Evolutionary conservation across 495 filamentous ascomycete species (phyloP).

Genomic region (Xylaria cubensis): DNA sequence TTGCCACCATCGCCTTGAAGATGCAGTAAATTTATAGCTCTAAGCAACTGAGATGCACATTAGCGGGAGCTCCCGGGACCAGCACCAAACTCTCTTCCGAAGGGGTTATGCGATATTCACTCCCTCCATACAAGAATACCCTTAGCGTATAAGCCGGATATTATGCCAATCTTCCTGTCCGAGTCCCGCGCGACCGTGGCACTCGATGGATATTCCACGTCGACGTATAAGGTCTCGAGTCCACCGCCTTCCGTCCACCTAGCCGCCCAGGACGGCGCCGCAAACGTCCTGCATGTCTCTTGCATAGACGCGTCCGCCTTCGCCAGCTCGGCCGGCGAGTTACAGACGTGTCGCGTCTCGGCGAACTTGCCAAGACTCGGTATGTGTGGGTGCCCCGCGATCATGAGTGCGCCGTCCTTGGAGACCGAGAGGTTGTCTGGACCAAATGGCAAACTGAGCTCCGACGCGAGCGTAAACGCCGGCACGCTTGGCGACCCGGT

Average conservation of each 20-base stretch:
- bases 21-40: neutral
- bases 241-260: conserved; percentile 47
- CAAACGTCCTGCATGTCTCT: conserved; percentile 37
- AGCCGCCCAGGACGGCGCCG: conserved; percentile 46
- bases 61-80: neutral
- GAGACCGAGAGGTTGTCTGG: conserved; percentile 53
- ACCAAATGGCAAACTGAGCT: conserved; percentile 41
- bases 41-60: neutral
- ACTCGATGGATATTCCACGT: conserved; percentile 42
- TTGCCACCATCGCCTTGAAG: neutral
- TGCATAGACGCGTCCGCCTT: conserved; percentile 30
- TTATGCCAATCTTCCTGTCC: conserved; percentile 46
- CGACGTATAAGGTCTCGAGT: conserved; percentile 46
- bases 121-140: conserved; percentile 53
- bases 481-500: conserved; percentile 10
- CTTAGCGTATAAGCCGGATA: conserved; percentile 52
- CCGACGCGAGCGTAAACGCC: conserved; percentile 28
- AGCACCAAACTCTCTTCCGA: neutral
- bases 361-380: conserved; percentile 40
- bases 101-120: conserved; percentile 13
- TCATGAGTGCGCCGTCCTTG: conserved; percentile 45
- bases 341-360: conserved; percentile 35
- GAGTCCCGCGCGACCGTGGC: conserved; percentile 49
- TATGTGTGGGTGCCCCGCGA: conserved; percentile 51
- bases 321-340: conserved; percentile 27